These are phyloP conservation scores for Dactylellina sp. DNA, from an alignment of 2,329 filamentous ascomycete species.

Conservation along the genomic window DNA sequence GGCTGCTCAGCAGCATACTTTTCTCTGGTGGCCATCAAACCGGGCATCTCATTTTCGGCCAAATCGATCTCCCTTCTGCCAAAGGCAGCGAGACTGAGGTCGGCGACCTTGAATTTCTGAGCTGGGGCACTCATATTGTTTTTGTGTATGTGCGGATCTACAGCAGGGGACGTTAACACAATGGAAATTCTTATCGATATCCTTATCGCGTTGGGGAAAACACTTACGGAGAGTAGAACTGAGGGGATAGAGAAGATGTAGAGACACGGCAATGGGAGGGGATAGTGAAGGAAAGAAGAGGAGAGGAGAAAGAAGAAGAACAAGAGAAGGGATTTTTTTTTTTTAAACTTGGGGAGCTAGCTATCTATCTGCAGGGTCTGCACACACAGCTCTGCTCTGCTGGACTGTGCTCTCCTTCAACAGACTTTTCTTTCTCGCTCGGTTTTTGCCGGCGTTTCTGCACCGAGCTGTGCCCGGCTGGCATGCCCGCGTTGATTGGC, in stretches of 20 bases:
- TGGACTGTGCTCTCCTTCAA: no score
- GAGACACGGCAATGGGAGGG: slow-evolving; percentile 54
- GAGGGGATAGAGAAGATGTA: slow-evolving; percentile 51
- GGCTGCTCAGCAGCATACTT: slow-evolving; percentile 96
- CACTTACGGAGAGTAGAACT: slow-evolving; percentile 52
- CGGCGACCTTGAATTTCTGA: slow-evolving; percentile 96
- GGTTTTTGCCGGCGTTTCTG: slow-evolving; percentile 54
- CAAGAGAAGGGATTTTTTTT: slow-evolving; percentile 12
- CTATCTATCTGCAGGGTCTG: not conserved
- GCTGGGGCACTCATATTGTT: slow-evolving; percentile 78
- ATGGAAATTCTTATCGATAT: slow-evolving; percentile 3
- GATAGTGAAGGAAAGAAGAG: slow-evolving; percentile 46
- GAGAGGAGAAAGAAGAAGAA: slow-evolving; percentile 8
- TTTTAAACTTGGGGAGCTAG: slow-evolving; percentile 10
- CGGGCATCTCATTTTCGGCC: slow-evolving; percentile 76
- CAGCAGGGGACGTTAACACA: not conserved
- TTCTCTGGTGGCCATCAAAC: slow-evolving; percentile 91
- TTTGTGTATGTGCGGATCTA: slow-evolving; percentile 58
- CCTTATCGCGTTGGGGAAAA: not conserved
- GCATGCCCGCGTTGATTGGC: slow-evolving; percentile 38
- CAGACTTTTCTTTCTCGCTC: slow-evolving; percentile 34
- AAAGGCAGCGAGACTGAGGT: slow-evolving; percentile 97
- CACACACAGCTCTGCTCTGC: not conserved
- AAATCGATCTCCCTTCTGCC: slow-evolving; percentile 99
- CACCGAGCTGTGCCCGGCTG: slow-evolving; percentile 16